Percentiles rank a stretch among this genome's conserved stretches.
Conservation (phyloP, 2,329 filamentous ascomycete genomes). For the Monosporascus cannonballus region DNA sequence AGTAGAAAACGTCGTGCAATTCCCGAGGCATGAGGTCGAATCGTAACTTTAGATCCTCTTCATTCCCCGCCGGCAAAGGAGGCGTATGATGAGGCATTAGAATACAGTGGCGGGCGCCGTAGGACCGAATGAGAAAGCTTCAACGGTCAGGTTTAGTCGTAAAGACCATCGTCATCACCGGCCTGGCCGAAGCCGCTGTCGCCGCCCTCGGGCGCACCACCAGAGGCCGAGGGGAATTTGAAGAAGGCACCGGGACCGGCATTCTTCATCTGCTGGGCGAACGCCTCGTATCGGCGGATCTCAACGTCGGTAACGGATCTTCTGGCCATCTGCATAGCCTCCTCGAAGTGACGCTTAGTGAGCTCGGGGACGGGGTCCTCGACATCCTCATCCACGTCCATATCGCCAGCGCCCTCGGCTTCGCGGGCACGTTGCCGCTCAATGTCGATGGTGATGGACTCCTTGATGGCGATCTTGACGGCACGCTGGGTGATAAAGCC, state of each 20-base stretch:
- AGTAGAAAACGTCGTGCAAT: neutral
- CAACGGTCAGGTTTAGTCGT: conserved; percentile 60
- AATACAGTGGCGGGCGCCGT: conserved; percentile 33
- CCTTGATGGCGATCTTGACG: conserved; percentile 98
- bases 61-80: neutral
- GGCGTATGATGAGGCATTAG: conserved; percentile 32
- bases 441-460: conserved; percentile 84
- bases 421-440: conserved; percentile 86
- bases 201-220: conserved; percentile 58
- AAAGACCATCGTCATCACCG: conserved; percentile 94
- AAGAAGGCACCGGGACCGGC: conserved; percentile 93
- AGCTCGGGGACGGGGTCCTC: conserved; percentile 96
- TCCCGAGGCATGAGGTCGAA: neutral
- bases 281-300: conserved; percentile 96
- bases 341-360: conserved; percentile 95
- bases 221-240: conserved; percentile 81
- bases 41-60: neutral
- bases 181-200: conserved; percentile 70
- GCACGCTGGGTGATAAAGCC: conserved; percentile 98
- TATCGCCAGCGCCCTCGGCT: conserved; percentile 76
- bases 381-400: conserved; percentile 75
- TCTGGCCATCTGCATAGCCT: conserved; percentile 93
- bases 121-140: conserved; percentile 9
- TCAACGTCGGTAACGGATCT: conserved; percentile 94
- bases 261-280: conserved; percentile 99